Evolutionary conservation across 208 protist species (phyloP), one percentile per base, ranked within the genome.

Genomic region (Wallacemonas sp.): DNA sequence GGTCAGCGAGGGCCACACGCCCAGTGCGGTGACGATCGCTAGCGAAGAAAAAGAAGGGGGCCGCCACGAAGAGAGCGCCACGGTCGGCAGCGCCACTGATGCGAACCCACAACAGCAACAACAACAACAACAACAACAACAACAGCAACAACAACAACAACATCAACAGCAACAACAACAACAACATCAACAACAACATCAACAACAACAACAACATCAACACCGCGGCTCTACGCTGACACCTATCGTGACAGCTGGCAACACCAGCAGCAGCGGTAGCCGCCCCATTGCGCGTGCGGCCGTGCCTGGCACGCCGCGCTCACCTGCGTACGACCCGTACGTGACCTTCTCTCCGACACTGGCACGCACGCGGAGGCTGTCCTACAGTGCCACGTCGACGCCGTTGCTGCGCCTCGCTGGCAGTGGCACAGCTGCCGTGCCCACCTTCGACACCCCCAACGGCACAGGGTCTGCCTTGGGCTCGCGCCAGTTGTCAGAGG

Each of bases 251-350:
- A n/a, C n/a, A n/a, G n/a, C 24, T 9, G 21, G 24, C 47, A 17
- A 26, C 24, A 23, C 57, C 36, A 48, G 8, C 24, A 23, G 38
- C 38, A 47, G 32, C n/a, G 33, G 55, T 5, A 23, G n/a, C 11
- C 33, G 30, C 6, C 12, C 55, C 9, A 36, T 29, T 8, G 14
- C 57, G 17, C 38, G 41, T 19, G 48, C 38, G 2, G 26, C 4
- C 36, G 11, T 36, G 34, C 57, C 39, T 32, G 39, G 57, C 38
- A 33, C 41, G 14, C 39, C 38, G 57, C 23, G n/a, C 33, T 46
- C 34, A 48, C 57, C 34, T 9, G 14, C 52, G 3, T 41, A 58
- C 52, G 52, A 58, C 32, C 52, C 52, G n/a, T 58, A 58, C 29
- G 30, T 58, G 1, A 38, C 52, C 9, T 58, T 58, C 52, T 58